Evolutionary conservation across 2,329 filamentous ascomycete genomes (phyloP), one percentile per base, ranked within the genome.

Genomic region (Sporothrix euskadiensis): DNA sequence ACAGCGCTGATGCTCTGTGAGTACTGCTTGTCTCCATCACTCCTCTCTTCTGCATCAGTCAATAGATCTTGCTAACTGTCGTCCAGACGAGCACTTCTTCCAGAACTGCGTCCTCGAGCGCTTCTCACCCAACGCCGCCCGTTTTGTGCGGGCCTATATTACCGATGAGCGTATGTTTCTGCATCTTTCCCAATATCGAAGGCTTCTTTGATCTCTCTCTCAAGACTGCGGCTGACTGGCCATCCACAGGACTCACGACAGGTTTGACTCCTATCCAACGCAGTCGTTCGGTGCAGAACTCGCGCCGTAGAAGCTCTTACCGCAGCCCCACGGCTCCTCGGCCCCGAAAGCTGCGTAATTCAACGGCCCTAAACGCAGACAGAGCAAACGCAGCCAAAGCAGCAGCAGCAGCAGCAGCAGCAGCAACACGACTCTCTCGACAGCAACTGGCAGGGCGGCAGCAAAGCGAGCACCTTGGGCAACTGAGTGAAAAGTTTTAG

Each of bases 11-110:
- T 77, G 56, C 73, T 79, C 1, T 81, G 80, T 81, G 44, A 76
- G 81, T 78, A 12, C 30, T 56, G 26, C 19, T 39, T 9, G 49
- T 16, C 22, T 19, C 19, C 30, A 5, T 5, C 44, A 22, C 44
- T 73, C 9, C 19, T 5, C n/a, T 3, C 16, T 9, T 16, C n/a
- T 6, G 4, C 22, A 26, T 35, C 57, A 69, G 14, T 9, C 12
- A 16, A 26, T 26, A 26, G 26, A 26, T 26, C 26, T 32, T 10
- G 14, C 54, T 71, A n/a, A 32, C 54, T 1, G 6, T 12, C 41
- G 10, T n/a, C 26, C 8, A 81, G 80, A 79, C 35, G 80, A 82
- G 72, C 81, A 82, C 44, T 80, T 76, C 65, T 81, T 80, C 49
- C 78, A 80, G 47, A 82, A 81, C 47, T 74, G 76, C 2, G 71